A percentile compares a stretch with the other conserved stretches of the same genome.
Evolutionary conservation across 2,329 filamentous ascomycete species (phyloP).

Genomic region (Blastomyces parvus): DNA sequence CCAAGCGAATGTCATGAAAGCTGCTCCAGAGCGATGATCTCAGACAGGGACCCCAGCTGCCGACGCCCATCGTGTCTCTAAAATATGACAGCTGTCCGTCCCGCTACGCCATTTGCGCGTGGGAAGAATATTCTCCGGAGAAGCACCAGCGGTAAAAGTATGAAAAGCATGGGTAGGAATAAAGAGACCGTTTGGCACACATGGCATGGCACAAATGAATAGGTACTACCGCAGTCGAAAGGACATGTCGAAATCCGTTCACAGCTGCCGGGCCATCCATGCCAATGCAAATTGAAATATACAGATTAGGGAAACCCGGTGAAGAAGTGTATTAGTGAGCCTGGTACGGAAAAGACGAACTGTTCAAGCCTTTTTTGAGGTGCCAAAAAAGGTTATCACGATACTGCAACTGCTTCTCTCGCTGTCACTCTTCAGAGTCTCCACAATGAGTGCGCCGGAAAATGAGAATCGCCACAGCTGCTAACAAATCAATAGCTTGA

Average conservation of each 20-base stretch:
- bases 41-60: background rate
- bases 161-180: background rate
- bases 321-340: background rate
- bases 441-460: background rate
- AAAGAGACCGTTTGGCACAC: background rate
- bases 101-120: background rate
- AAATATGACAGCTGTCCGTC: background rate
- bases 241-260: background rate
- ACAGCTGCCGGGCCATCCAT: background rate
- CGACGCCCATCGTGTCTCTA: background rate
- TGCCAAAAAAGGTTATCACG: background rate
- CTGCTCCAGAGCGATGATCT: background rate
- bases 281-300: background rate
- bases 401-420: background rate
- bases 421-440: background rate
- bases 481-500: background rate
- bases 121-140: background rate
- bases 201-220: background rate
- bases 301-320: background rate
- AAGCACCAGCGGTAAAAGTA: background rate
- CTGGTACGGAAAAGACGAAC: background rate
- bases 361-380: background rate
- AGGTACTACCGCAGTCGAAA: background rate
- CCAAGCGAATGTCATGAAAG: background rate
- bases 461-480: background rate